These are phyloP conservation scores for Phaeolepiota aurea DNA, from an alignment of 768 basidiomycete genomes.

Conservation along the genomic window DNA sequence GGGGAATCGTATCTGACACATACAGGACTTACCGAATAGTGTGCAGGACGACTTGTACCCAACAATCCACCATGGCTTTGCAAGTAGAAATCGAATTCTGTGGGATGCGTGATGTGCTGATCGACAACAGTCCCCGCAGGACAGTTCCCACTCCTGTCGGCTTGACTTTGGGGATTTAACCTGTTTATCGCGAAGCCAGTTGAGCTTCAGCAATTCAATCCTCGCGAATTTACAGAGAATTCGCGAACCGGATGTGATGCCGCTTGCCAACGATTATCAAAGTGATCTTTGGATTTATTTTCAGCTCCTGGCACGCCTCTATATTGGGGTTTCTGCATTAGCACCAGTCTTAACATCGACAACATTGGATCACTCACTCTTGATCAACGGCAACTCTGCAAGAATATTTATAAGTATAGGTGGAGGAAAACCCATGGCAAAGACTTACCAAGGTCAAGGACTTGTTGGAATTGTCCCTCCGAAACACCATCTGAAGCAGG, in stretches of 20 bases:
- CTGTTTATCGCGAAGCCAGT: no score
- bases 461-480: slow-evolving; percentile 39
- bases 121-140: slow-evolving; percentile 77
- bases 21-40: slow-evolving; percentile 32
- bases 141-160: slow-evolving; percentile 65
- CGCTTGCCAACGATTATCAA: slow-evolving; percentile 66
- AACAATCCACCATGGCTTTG: slow-evolving; percentile 72
- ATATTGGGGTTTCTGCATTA: neutral
- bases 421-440: neutral
- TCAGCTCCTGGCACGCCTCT: slow-evolving; percentile 48
- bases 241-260: slow-evolving; percentile 43
- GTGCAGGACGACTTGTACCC: slow-evolving; percentile 54
- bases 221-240: no score
- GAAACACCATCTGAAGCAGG: slow-evolving; percentile 36
- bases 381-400: slow-evolving; percentile 51
- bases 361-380: slow-evolving; percentile 40
- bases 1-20: no score
- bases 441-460: slow-evolving; percentile 45
- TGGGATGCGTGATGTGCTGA: slow-evolving; percentile 57
- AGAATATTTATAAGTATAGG: slow-evolving; percentile 1
- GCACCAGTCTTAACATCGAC: neutral
- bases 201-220: no score
- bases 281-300: slow-evolving; percentile 52
- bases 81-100: slow-evolving; percentile 73
- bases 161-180: no score